Percentiles rank a stretch among this genome's conserved stretches.
phyloP scores from a whole-genome alignment of 345 rosid species.

The Dovyalis caffra region DNA sequence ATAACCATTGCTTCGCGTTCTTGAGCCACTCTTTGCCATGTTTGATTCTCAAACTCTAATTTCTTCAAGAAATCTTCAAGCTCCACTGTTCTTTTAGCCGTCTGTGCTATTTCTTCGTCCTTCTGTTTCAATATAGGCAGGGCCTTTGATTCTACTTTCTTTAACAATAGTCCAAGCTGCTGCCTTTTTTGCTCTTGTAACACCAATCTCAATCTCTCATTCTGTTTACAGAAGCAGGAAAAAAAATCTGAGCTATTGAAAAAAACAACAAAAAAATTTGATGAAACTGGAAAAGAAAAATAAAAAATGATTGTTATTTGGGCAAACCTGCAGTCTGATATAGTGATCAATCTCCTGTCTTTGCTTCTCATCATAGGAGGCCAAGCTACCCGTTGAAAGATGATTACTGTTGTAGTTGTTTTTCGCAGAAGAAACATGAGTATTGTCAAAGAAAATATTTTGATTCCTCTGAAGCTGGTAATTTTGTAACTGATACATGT shows the following conservation, averaged over 20 bases:
- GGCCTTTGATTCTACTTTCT: constrained; percentile 30
- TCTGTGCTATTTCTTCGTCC: constrained; percentile 34
- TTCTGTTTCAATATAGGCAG: constrained; percentile 28
- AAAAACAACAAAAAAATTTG: neutral
- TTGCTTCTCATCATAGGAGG: constrained; percentile 44
- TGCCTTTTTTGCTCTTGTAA: constrained; percentile 37
- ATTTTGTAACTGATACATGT: constrained; percentile 27
- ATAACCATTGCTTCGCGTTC: constrained; percentile 36
- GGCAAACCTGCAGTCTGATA: constrained; percentile 58
- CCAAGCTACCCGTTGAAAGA: constrained; percentile 19
- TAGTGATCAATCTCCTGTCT: constrained; percentile 59
- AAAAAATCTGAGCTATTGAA: neutral
- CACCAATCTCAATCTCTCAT: constrained; percentile 32
- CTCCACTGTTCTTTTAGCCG: constrained; percentile 26
- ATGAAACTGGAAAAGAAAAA: neutral
- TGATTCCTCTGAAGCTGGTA: constrained; percentile 35
- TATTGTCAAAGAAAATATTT: constrained; percentile 22
- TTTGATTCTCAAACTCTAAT: constrained; percentile 33
- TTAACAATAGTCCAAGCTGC: constrained; percentile 19
- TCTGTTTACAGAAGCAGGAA: constrained; percentile 19
- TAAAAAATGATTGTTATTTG: no score
- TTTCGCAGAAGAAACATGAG: constrained; percentile 13
- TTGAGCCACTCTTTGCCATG: constrained; percentile 38
- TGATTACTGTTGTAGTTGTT: constrained; percentile 2
- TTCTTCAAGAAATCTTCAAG: constrained; percentile 27